Base-by-base conservation (phyloP, 306 rosid genomes). In the Malus orientalis region DNA sequence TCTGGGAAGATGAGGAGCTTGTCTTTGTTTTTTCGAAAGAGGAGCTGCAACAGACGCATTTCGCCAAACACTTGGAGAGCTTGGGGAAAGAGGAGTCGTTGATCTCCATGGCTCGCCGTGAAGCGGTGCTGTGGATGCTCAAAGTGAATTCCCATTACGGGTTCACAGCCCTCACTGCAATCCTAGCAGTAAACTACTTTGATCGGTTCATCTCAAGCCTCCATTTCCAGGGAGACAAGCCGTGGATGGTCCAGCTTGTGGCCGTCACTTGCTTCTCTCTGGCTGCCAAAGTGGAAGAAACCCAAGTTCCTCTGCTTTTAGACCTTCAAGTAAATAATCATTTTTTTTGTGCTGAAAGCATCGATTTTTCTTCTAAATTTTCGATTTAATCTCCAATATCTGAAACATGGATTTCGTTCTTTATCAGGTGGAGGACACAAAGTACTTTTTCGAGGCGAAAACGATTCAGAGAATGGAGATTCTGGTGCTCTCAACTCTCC, bases 201-300 rank as follows among this genome's bases (percentile, higher is more conserved):
- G 97, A 95, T 60, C 86, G 87, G 76, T 89, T 92, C 84, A 87
- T 92, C 74, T 63, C 76, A 20, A 84, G 84, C 73, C 84, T 80
- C 80, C 88, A 85, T 83, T 87, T 89, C 71, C 98, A 92, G 79
- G 81, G 86, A 25, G 92, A 92, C 71, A 89, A 91, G 86, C 97
- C 96, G 15, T 92, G 99, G 97, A 88, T 86, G 92, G 81, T 91
- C 53, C 93, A 89, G 71, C 99, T 95, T 49, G 93, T 89, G 54
- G 91, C 97, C 64, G 93, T 95, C 53, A 85, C 99, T 63, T 95
- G 99, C 86, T 84, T 95, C 83, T 92, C 99, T 74, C 18, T 95
- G 53, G 99, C 98, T 3, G 99, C 98, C 19, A 95, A 95, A 86
- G 97, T 95, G 55, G 99, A 95, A 82, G 99, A 95, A 78, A 89